Evolutionary conservation across 2,329 filamentous ascomycete species (phyloP).

Genomic region (Chaetomium sp.): DNA sequence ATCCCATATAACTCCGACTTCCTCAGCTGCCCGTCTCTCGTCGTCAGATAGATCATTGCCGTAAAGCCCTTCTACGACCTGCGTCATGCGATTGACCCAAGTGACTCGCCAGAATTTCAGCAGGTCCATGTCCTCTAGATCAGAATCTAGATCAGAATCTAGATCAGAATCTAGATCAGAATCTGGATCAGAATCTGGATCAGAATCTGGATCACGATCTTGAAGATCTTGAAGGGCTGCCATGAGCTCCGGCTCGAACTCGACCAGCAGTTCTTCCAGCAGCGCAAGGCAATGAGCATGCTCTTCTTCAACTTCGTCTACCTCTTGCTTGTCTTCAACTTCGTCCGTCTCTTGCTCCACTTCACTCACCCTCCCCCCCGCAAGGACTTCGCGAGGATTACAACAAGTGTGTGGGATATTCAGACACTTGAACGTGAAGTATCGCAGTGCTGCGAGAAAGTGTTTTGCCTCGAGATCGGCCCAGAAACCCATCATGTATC

Average conservation of each 20-base stretch:
- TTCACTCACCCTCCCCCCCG: no score
- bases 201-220: neutral
- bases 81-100: neutral
- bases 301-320: neutral
- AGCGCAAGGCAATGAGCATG: neutral
- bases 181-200: no score
- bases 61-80: neutral
- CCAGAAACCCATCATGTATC: neutral
- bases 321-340: neutral
- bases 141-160: no score
- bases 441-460: neutral
- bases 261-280: neutral
- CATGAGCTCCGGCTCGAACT: neutral
- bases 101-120: neutral
- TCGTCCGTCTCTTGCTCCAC: no score
- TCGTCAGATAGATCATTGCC: neutral
- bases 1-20: neutral
- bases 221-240: neutral
- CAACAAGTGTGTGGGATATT: neutral
- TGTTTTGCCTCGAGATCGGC: neutral
- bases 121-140: no score
- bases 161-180: no score
- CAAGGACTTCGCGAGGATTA: no score
- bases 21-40: neutral
- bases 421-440: neutral